Evolutionary conservation across 2,329 filamentous ascomycete species (phyloP).

Genomic region (Biscogniauxia mediterranea): DNA sequence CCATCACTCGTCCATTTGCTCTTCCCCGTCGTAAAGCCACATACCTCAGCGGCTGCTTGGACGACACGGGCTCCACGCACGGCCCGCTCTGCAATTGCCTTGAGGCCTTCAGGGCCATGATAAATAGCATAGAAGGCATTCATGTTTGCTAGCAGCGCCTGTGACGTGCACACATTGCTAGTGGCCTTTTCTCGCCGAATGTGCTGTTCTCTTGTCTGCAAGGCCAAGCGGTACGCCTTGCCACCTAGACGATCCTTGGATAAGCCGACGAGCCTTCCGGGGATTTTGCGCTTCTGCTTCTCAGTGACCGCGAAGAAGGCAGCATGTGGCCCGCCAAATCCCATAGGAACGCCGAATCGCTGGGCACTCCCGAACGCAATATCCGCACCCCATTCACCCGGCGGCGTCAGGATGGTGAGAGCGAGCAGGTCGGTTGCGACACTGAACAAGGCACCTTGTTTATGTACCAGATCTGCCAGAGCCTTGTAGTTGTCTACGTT

Average conservation of each 20-base stretch:
- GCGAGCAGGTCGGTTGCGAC: constrained; percentile 89
- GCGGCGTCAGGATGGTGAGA: constrained; percentile 81
- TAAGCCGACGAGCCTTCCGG: constrained; percentile 83
- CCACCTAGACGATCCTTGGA: constrained; percentile 87
- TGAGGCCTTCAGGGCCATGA: constrained; percentile 82
- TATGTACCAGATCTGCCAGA: constrained; percentile 75
- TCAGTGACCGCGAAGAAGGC: constrained; percentile 93
- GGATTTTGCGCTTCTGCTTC: constrained; percentile 91
- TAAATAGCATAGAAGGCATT: constrained; percentile 92
- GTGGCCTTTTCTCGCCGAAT: constrained; percentile 96
- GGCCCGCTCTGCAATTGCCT: constrained; percentile 76
- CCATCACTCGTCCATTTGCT: constrained; percentile 55
- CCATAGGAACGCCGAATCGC: constrained; percentile 86
- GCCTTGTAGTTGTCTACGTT: constrained; percentile 71
- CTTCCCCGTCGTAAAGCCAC: constrained; percentile 63
- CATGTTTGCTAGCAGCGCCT: constrained; percentile 94
- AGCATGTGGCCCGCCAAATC: constrained; percentile 91
- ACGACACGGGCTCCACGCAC: constrained; percentile 69
- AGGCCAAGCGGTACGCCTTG: constrained; percentile 75
- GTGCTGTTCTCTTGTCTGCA: constrained; percentile 94
- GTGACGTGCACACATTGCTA: constrained; percentile 95
- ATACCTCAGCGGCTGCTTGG: constrained; percentile 59
- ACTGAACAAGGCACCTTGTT: constrained; percentile 74
- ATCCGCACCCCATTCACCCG: constrained; percentile 92
- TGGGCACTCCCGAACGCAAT: constrained; percentile 93